Percentiles rank a stretch among this genome's conserved stretches.
Conservation (phyloP, 2,329 filamentous ascomycete species). For the Talaromyces funiculosus region DNA sequence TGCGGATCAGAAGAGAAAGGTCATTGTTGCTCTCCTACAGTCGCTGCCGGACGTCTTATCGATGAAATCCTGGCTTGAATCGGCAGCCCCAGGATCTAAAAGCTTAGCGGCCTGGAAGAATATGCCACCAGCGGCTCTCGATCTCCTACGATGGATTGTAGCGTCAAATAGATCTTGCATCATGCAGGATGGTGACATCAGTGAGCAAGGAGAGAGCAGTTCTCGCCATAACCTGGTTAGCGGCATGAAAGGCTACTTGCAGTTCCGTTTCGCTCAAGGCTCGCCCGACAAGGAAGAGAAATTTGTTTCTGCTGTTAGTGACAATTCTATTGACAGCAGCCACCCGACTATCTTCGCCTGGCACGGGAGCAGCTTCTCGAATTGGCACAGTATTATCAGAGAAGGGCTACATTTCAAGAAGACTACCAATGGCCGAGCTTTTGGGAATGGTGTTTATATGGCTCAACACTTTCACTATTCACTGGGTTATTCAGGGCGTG, state of each 20-base stretch:
- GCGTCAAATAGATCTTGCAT: slow-evolving; percentile 87
- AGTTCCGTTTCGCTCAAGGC: slow-evolving; percentile 84
- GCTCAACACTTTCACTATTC: slow-evolving; percentile 57
- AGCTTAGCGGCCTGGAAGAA: slow-evolving; percentile 50
- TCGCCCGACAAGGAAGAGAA: slow-evolving; percentile 78
- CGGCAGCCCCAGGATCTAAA: background rate
- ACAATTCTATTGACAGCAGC: slow-evolving; percentile 25
- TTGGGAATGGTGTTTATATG: slow-evolving; percentile 78
- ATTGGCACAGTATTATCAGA: slow-evolving; percentile 88
- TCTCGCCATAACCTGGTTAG: slow-evolving; percentile 49
- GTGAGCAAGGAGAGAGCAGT: slow-evolving; percentile 3
- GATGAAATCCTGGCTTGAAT: slow-evolving; percentile 43
- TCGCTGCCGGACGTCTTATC: slow-evolving; percentile 34
- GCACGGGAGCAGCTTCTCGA: slow-evolving; percentile 70
- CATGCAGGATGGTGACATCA: slow-evolving; percentile 58
- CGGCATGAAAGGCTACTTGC: slow-evolving; percentile 63
- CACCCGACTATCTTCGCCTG: slow-evolving; percentile 75
- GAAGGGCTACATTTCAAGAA: slow-evolving; percentile 70
- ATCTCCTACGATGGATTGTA: slow-evolving; percentile 77
- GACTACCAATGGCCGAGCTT: slow-evolving; percentile 60
- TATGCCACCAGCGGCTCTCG: slow-evolving; percentile 60
- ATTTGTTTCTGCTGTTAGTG: slow-evolving; percentile 60
- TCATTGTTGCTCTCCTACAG: slow-evolving; percentile 32
- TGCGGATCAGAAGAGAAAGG: slow-evolving; percentile 21
- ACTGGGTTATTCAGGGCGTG: slow-evolving; percentile 39